Conservation (phyloP, 345 rosid genomes). For the Hibiscus mutabilis region DNA sequence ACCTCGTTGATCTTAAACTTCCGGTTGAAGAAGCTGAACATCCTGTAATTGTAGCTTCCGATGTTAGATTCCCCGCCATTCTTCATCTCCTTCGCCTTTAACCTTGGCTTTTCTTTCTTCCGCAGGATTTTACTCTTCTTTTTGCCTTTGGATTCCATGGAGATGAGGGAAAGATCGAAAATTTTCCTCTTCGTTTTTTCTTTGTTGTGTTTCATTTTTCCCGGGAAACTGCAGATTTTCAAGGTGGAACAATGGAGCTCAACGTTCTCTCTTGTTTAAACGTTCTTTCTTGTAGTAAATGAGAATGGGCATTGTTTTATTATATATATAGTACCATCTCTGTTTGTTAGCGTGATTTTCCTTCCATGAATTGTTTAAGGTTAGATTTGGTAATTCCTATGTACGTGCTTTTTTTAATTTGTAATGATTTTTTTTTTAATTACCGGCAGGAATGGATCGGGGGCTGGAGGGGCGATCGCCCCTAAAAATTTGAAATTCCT, state of each 20-base stretch:
- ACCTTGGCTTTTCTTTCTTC: conserved; percentile 14
- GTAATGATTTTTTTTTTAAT: too few relatives aligned
- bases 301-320: background rate
- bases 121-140: background rate
- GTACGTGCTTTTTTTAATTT: too few relatives aligned
- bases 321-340: too few relatives aligned
- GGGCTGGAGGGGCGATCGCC: too few relatives aligned
- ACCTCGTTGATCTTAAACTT: conserved; percentile 66
- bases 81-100: conserved; percentile 21
- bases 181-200: background rate
- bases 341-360: background rate
- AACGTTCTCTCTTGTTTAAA: conserved; percentile 6
- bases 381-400: too few relatives aligned
- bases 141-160: background rate
- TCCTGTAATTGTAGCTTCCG: conserved; percentile 53
- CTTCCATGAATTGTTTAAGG: background rate
- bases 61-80: conserved; percentile 5
- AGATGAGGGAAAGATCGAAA: background rate
- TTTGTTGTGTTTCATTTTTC: background rate
- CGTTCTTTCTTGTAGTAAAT: conserved; percentile 4
- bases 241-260: conserved; percentile 29
- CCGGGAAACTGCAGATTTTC: conserved; percentile 39
- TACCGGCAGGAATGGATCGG: too few relatives aligned
- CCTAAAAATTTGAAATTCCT: too few relatives aligned
- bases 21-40: conserved; percentile 71